Evolutionary conservation across 305 asterid species (phyloP).

Genomic region (Withania somnifera): DNA sequence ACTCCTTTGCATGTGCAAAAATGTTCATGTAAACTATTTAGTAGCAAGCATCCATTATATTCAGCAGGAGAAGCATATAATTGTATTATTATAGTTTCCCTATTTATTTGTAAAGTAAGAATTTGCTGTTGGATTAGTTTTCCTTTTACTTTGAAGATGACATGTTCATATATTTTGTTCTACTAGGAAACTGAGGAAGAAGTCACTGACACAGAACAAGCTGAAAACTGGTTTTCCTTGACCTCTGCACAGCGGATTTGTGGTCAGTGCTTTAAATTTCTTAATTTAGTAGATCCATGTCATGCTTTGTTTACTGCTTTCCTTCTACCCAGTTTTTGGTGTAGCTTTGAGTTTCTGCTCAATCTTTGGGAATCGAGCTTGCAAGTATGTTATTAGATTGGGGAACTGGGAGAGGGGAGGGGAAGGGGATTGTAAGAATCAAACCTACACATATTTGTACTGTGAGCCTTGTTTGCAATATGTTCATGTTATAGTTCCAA

Average conservation of each 20-base stretch:
- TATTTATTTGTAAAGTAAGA: not conserved
- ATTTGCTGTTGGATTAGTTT: not conserved
- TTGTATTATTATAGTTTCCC: not conserved
- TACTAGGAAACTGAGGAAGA: conserved; percentile 96
- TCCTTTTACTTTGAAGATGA: not conserved
- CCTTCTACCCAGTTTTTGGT: conserved; percentile 2
- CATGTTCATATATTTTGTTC: conserved; percentile 9
- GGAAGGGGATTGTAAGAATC: not conserved
- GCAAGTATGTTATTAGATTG: not conserved
- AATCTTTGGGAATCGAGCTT: not conserved
- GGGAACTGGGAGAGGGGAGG: not conserved
- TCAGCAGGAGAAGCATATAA: not conserved
- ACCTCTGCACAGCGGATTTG: conserved; percentile 98
- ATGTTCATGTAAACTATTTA: not conserved
- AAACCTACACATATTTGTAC: not conserved
- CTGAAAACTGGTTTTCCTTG: conserved; percentile 97
- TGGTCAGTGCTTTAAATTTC: conserved; percentile 39
- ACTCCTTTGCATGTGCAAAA: not conserved
- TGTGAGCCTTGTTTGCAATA: not conserved
- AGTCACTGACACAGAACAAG: conserved; percentile 95
- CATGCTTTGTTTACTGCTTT: conserved; percentile 1
- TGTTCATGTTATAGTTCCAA: not conserved
- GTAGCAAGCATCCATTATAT: not conserved
- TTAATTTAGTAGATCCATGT: not conserved
- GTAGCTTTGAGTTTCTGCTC: not conserved